Evolutionary conservation across 768 basidiomycete genomes (phyloP), one percentile per base, ranked within the genome.

Genomic region (Calvatia gigantea): DNA sequence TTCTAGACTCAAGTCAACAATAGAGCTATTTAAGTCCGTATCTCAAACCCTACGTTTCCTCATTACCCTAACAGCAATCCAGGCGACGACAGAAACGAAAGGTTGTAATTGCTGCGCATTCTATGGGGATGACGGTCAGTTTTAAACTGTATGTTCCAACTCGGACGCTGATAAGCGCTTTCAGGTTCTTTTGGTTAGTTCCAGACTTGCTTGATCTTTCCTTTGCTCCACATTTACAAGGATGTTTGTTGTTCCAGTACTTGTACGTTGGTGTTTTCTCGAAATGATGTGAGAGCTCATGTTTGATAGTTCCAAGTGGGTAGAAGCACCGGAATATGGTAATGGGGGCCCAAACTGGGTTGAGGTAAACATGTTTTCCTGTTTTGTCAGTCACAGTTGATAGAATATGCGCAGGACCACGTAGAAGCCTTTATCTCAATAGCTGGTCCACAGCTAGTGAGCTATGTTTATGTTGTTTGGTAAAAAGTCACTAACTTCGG

Each of bases 311-410:
- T 81, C 95, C 64, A 96, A 97, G 74, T 99, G 96, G 96, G 95
- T 96, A 0, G 96, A 98, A 71, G 90, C 92, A 1, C 85, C 86
- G 7, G 72, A 78, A 39, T 84, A 87, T 60, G 94, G 94, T 6
- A 78, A 79, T 2, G 96, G 94, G 12, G 96, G 95, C 2, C 72
- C 83, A 6, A 73, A 82, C 25, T 98, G 96, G 96, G 94, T 96
- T 11, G 95, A 98, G 77, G 92, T 91, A 58, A n/a, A 7, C 14
- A 21, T 44, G 32, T 15, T 15, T 17, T 42, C 11, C 37, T 43
- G 9, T 47, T 37, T 42, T 21, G 48, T 46, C 25, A n/a, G 41
- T 21, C 47, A 42, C 57, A 23, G 47, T 35, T 55, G 15, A 56
- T 45, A 57, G 14, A 57, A 23, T 8, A 11, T 19, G 14, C 54